A percentile compares a stretch with the other conserved stretches of the same genome.
phyloP scores from a whole-genome alignment of 2,329 filamentous ascomycete genomes.

The Neofusicoccum laricinum region DNA sequence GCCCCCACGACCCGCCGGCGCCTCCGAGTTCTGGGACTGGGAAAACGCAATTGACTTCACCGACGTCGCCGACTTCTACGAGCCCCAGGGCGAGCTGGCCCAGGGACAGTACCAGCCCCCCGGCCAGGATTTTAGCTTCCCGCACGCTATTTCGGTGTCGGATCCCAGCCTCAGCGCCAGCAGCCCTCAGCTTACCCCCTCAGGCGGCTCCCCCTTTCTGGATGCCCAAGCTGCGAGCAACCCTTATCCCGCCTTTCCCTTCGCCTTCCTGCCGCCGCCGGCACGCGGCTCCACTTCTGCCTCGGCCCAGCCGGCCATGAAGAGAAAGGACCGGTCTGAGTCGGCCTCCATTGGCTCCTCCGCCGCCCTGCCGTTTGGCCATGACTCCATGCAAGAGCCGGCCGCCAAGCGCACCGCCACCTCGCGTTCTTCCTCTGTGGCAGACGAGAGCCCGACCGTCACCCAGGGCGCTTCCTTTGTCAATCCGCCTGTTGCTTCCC shows the following conservation, averaged over 20 bases:
- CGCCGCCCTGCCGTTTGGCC: not conserved
- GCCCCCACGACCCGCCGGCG: not conserved
- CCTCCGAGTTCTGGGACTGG: constrained; percentile 36
- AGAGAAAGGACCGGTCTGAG: constrained; percentile 12
- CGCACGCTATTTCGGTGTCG: constrained; percentile 23
- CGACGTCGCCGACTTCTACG: constrained; percentile 37
- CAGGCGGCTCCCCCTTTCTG: not conserved
- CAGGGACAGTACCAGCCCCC: constrained; percentile 31
- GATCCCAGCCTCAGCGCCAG: not conserved
- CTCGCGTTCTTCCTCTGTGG: constrained; percentile 3
- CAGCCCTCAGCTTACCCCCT: not conserved
- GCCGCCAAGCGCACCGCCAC: constrained; percentile 7
- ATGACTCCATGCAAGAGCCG: constrained; percentile 3
- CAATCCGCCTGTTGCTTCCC: not conserved
- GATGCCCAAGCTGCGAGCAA: not conserved
- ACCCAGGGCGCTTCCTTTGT: not conserved
- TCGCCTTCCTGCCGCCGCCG: not conserved
- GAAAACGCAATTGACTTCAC: constrained; percentile 33
- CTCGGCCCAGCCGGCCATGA: constrained; percentile 4
- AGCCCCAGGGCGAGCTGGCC: constrained; percentile 46
- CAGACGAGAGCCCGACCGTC: constrained; percentile 1
- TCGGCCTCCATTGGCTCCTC: not conserved
- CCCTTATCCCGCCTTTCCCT: not conserved
- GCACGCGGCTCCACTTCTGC: not conserved
- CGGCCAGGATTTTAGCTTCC: constrained; percentile 39